Percentiles rank a stretch among this genome's conserved stretches.
Evolutionary conservation across 176 grass and related monocot species (phyloP).

Genomic region (Oryza longistaminata): DNA sequence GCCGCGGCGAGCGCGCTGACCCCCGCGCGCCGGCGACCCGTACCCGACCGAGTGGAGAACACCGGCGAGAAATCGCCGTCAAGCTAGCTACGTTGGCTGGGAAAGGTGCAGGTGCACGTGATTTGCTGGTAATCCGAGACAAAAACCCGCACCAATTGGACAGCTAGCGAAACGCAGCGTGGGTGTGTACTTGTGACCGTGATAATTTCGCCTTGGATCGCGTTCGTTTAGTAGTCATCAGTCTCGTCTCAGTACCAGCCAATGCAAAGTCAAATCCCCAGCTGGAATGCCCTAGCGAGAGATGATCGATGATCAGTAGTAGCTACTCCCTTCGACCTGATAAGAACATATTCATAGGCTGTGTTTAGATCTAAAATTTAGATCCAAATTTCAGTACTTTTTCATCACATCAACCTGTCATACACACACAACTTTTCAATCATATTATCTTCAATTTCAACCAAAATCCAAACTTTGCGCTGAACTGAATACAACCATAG

Average conservation of each 20-base stretch:
- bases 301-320: not conserved
- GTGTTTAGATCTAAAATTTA: no score
- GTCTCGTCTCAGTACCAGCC: not conserved
- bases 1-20: not conserved
- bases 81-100: not conserved
- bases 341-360: no score
- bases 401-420: no score
- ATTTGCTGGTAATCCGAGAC: not conserved
- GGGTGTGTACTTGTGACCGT: not conserved
- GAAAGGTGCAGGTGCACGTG: not conserved
- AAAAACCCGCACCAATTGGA: not conserved
- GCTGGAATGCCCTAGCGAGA: slow-evolving; percentile 15
- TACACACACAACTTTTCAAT: no score
- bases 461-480: no score
- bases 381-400: no score
- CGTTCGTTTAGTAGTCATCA: no score
- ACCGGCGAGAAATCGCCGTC: not conserved
- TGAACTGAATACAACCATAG: no score
- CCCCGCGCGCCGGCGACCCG: no score
- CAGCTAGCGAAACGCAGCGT: not conserved
- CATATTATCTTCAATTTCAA: no score
- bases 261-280: not conserved
- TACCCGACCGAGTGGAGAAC: not conserved
- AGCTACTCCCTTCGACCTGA: no score
- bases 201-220: not conserved